Evolutionary conservation across 2,329 filamentous ascomycete species (phyloP), one percentile per base, ranked within the genome.

Genomic region (Coniochaeta sp.): DNA sequence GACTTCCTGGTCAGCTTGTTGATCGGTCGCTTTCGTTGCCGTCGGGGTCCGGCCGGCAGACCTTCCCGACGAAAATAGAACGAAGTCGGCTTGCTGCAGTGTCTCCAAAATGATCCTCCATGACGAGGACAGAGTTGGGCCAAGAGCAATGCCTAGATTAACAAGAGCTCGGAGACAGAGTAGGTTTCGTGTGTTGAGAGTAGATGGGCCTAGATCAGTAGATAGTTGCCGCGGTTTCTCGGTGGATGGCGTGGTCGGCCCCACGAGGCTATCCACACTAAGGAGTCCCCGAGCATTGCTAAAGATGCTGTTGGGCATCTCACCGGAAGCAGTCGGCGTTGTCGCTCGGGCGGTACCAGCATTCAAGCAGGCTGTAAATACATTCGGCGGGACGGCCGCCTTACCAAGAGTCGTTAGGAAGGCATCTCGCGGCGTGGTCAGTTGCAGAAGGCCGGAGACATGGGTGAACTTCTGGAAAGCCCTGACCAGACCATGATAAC

Each of bases 391-490:
- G 2, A 98, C 90, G 8, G 95, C 92, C 50, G 93, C 89, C 74
- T 99, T 99, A 0, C 91, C 92, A 3, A 99, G 78, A 0, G 93
- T 97, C 0, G 95, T 98, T 36, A 99, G 79, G 68, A 99, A 96
- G 0, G 95, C 95, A 78, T 99, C 95, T 64, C 95, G 83, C 0
- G 95, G 93, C 0, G 93, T 97, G 14, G 83, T 79, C 11, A 98
- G 82, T 63, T 93, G 87, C 9, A 99, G 76, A 55, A 99, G 79
- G 6, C 95, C 96, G 43, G 95, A 91, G 2, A 98, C 93, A 71
- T 99, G 96, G 0, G 95, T 90, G 68, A 99, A 90, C 65, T 96
- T 92, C 68, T 99, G 95, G 66, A 98, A 96, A 0, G 93, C 90
- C 65, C 95, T 85, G 26, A 99, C 93, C 1, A 99, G 79, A 11